These are phyloP conservation scores for Ambrosia trifida DNA, from an alignment of 129 eudicot species.

Conservation along the genomic window DNA sequence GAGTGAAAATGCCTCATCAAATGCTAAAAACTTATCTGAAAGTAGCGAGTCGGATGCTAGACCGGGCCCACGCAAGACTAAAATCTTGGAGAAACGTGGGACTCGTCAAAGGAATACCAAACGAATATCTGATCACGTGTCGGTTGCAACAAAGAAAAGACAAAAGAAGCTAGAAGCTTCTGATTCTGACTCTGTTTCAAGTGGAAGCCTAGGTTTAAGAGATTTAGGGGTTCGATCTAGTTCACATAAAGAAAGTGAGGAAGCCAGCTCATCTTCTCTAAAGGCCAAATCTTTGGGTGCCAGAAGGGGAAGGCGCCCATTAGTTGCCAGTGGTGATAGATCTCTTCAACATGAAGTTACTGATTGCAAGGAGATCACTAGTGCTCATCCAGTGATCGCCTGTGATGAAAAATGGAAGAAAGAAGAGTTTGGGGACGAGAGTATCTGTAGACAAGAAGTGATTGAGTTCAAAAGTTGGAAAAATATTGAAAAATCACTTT, in stretches of 20 bases:
- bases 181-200: constrained; percentile 67
- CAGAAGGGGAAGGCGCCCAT: constrained; percentile 53
- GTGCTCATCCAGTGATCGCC: constrained; percentile 32
- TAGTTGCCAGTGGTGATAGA: constrained; percentile 38
- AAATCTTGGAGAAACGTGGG: constrained; percentile 52
- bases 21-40: constrained; percentile 56
- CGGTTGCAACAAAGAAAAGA: constrained; percentile 62
- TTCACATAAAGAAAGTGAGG: constrained; percentile 61
- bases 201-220: constrained; percentile 51
- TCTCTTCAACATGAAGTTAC: constrained; percentile 44
- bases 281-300: constrained; percentile 48
- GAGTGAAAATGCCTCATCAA: constrained; percentile 79
- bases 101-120: constrained; percentile 66
- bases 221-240: constrained; percentile 44
- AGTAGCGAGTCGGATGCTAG: constrained; percentile 78
- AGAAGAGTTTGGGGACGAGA: constrained; percentile 74
- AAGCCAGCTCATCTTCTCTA: constrained; percentile 56
- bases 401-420: constrained; percentile 50
- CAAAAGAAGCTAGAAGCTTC: constrained; percentile 62
- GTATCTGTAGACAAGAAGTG: constrained; percentile 46
- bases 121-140: constrained; percentile 66
- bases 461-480: constrained; percentile 63
- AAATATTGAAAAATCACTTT: constrained; percentile 77
- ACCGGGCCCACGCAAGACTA: constrained; percentile 45
- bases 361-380: constrained; percentile 44